Conservation (phyloP, 805 yeast species). For the Kazachstania psychrophila region DNA sequence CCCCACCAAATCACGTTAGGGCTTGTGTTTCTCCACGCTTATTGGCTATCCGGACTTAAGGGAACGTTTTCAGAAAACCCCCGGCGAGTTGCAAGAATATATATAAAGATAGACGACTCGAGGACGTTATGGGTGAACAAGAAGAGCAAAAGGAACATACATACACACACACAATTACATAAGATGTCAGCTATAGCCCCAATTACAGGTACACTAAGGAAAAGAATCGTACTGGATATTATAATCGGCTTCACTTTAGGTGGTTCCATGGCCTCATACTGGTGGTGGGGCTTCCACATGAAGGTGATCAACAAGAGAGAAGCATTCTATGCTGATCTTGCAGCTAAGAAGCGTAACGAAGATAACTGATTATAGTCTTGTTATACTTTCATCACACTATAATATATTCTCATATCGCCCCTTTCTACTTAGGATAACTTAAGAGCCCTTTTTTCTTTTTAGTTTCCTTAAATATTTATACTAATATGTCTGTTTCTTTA, state of each 20-base stretch:
- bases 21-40: no score
- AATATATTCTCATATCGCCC: not conserved
- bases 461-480: no score
- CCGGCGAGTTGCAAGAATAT: no score
- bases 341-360: conserved; percentile 68
- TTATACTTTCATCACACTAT: no score
- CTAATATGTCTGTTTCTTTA: no score
- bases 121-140: no score
- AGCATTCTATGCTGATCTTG: conserved; percentile 70
- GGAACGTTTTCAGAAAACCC: no score
- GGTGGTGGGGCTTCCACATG: conserved; percentile 86
- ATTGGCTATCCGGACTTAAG: no score
- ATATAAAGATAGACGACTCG: no score
- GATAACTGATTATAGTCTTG: no score
- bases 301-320: conserved; percentile 67
- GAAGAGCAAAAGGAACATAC: no score
- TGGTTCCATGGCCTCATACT: conserved; percentile 53
- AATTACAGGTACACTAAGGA: conserved; percentile 74
- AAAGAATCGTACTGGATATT: conserved; percentile 73
- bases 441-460: not conserved
- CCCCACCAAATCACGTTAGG: no score
- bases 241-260: conserved; percentile 59
- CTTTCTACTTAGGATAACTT: not conserved
- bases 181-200: conserved; percentile 62
- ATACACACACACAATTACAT: conserved; percentile 4